These are phyloP conservation scores for Kwoniella europaea DNA, from an alignment of 768 basidiomycete species.

Conservation along the genomic window DNA sequence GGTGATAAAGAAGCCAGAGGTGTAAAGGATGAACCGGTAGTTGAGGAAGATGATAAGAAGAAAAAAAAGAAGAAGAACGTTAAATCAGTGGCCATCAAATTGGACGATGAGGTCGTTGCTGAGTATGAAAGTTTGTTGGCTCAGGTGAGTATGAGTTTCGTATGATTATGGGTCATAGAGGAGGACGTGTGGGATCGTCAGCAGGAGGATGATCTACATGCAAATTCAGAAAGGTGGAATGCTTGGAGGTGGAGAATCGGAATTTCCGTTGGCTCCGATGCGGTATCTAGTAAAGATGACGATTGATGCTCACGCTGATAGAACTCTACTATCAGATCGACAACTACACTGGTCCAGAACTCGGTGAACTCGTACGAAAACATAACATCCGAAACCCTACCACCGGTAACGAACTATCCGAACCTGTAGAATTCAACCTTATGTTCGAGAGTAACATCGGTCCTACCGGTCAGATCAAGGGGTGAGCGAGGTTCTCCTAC, in stretches of 20 bases:
- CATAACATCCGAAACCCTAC: slow-evolving; percentile 85
- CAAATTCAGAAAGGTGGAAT: too few relatives aligned
- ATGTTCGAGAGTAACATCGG: slow-evolving; percentile 99
- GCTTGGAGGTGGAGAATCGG: too few relatives aligned
- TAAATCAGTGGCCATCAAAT: slow-evolving; percentile 71
- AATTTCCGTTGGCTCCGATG: too few relatives aligned
- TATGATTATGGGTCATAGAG: not conserved
- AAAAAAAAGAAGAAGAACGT: slow-evolving; percentile 69
- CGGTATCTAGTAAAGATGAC: not conserved
- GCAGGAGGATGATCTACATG: too few relatives aligned
- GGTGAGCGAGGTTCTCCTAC: slow-evolving; percentile 62
- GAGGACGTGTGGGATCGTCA: too few relatives aligned
- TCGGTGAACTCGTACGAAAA: slow-evolving; percentile 82
- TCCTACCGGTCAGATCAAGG: slow-evolving; percentile 94
- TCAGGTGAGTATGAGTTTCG: slow-evolving; percentile 66
- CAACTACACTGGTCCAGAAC: slow-evolving; percentile 85
- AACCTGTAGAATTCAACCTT: slow-evolving; percentile 95
- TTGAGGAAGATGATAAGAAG: slow-evolving; percentile 69
- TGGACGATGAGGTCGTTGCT: slow-evolving; percentile 73
- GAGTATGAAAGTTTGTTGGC: slow-evolving; percentile 84
- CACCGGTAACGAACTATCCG: slow-evolving; percentile 87
- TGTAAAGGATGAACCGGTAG: slow-evolving; percentile 62
- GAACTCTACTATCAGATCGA: slow-evolving; percentile 68
- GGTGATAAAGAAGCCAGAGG: slow-evolving; percentile 91
- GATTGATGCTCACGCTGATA: too few relatives aligned